Conservation (phyloP, 2,329 filamentous ascomycete genomes). For the Plectosphaerella cucumerina region DNA sequence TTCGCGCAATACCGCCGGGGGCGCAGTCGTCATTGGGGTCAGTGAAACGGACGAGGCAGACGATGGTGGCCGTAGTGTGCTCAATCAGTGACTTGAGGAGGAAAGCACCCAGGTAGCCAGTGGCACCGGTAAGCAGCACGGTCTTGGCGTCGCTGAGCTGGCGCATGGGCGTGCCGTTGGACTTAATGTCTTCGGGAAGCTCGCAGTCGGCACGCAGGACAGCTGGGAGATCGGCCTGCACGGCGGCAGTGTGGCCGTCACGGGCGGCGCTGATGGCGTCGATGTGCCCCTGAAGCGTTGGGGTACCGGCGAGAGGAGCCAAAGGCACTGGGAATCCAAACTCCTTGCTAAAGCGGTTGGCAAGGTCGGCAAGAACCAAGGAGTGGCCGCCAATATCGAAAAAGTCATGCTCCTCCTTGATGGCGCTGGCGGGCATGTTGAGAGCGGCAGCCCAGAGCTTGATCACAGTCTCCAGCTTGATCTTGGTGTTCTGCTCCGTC, state of each 20-base stretch:
- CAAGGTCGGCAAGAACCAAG: constrained; percentile 70
- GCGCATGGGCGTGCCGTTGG: constrained; percentile 46
- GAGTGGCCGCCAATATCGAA: constrained; percentile 81
- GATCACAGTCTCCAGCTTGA: constrained; percentile 63
- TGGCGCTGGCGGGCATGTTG: constrained; percentile 55
- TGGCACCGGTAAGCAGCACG: constrained; percentile 69
- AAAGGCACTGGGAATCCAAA: constrained; percentile 73
- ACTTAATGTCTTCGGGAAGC: constrained; percentile 66
- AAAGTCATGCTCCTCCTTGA: constrained; percentile 71
- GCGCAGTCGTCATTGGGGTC: constrained; percentile 62
- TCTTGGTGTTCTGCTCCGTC: constrained; percentile 54
- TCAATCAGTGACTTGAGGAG: constrained; percentile 66
- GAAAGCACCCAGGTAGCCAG: constrained; percentile 73
- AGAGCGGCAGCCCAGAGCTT: constrained; percentile 70
- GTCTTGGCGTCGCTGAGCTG: constrained; percentile 63
- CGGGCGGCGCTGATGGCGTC: constrained; percentile 66
- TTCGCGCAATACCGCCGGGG: constrained; percentile 64
- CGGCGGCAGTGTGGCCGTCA: constrained; percentile 68
- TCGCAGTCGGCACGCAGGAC: constrained; percentile 63
- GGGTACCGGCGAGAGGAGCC: constrained; percentile 64
- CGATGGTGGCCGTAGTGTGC: constrained; percentile 62
- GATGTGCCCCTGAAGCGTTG: constrained; percentile 69
- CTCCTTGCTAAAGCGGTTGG: constrained; percentile 62
- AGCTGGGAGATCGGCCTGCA: constrained; percentile 71
- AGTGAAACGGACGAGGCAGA: constrained; percentile 70